phyloP scores from a whole-genome alignment of 371 early-diverging fungal species.

The Rhizopus microsporus region DNA sequence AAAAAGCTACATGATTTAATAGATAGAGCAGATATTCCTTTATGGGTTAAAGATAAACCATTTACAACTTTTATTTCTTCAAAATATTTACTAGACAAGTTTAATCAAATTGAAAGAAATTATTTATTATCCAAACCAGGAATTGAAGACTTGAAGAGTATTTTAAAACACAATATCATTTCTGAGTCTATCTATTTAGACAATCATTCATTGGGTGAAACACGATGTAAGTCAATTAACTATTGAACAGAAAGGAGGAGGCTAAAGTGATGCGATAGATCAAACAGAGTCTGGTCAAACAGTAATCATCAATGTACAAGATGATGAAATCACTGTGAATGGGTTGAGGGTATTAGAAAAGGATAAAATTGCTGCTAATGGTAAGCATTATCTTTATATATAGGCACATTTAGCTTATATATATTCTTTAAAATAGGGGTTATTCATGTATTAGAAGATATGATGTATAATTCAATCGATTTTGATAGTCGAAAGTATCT shows the following conservation, averaged over 20 bases:
- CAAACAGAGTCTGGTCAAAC: conserved; percentile 31
- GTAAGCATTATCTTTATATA: conserved; percentile 14
- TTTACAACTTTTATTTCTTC: conserved; percentile 52
- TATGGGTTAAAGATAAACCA: conserved; percentile 28
- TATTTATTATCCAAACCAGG: conserved; percentile 46
- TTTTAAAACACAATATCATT: conserved; percentile 43
- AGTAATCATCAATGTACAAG: conserved; percentile 1
- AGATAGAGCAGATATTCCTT: conserved; percentile 18
- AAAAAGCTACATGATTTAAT: conserved; percentile 32
- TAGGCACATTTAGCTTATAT: background rate
- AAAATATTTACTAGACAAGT: conserved; percentile 29
- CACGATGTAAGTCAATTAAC: conserved; percentile 10
- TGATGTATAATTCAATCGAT: conserved; percentile 29
- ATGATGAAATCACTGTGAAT: conserved; percentile 28
- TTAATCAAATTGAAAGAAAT: conserved; percentile 38
- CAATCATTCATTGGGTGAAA: conserved; percentile 28
- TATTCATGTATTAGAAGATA: conserved; percentile 40
- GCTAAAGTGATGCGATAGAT: conserved; percentile 9
- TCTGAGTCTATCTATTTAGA: conserved; percentile 34
- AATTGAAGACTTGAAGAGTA: conserved; percentile 30
- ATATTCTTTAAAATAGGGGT: conserved; percentile 27
- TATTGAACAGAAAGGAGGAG: too few relatives aligned
- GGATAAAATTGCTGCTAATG: conserved; percentile 45
- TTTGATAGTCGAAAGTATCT: conserved; percentile 50
- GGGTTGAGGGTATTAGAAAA: conserved; percentile 21